Conservation (phyloP, 78 protist species). For the Monosiga brevicollis region DNA sequence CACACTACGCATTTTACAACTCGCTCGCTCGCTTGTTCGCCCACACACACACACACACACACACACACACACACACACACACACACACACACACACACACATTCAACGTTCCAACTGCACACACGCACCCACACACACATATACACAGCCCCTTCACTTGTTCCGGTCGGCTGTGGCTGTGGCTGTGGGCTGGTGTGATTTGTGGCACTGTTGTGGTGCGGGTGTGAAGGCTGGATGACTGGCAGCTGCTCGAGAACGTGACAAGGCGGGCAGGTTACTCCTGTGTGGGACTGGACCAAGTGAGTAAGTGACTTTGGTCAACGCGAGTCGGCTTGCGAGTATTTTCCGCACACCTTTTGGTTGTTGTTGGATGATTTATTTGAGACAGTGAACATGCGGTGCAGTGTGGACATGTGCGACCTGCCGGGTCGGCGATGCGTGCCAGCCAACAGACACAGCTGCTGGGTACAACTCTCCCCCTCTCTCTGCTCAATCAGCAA, state of each 20-base stretch:
- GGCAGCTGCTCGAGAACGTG: not conserved
- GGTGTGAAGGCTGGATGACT: not conserved
- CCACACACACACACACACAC: not conserved
- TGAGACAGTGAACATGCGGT: too few relatives aligned
- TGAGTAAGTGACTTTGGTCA: too few relatives aligned
- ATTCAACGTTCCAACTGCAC: not conserved
- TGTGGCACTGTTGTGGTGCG: not conserved
- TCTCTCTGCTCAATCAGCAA: too few relatives aligned
- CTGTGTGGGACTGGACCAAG: not conserved
- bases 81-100: not conserved
- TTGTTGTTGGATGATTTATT: too few relatives aligned
- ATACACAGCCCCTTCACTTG: not conserved
- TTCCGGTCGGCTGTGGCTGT: not conserved
- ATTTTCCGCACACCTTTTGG: too few relatives aligned
- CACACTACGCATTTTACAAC: too few relatives aligned
- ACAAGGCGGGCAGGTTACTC: not conserved
- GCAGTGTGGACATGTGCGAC: too few relatives aligned
- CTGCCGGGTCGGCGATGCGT: too few relatives aligned
- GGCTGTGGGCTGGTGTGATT: not conserved
- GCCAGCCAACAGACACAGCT: too few relatives aligned
- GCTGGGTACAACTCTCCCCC: too few relatives aligned
- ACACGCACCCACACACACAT: not conserved
- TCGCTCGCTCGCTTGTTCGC: too few relatives aligned
- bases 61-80: not conserved
- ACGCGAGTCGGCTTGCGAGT: too few relatives aligned